Evolutionary conservation across 371 early-diverging fungal species (phyloP), one percentile per base, ranked within the genome.

Genomic region (Mucor piriformis): DNA sequence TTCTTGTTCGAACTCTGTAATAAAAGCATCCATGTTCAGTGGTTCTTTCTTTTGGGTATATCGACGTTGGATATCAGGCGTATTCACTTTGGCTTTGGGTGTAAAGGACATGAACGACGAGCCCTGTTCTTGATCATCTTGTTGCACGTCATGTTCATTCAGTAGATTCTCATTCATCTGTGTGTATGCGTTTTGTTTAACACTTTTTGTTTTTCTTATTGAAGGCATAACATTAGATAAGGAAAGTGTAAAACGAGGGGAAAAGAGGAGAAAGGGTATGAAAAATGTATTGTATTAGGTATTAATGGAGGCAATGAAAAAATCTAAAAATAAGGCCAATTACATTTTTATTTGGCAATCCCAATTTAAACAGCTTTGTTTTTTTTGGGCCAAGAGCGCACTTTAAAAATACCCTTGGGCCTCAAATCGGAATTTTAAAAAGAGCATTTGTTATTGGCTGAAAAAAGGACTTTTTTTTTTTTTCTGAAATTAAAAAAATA

Each of bases 1-100:
- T 57, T 61, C 59, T 35, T 67, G 63, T 21, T 67, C 67, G 34
- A 67, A 67, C 44, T 62, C 59, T 23, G 63, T 63, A 40, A 61
- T 63, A 48, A 67, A 67, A 35, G 62, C 67, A 32, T 54, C 38
- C 38, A 56, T 29, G 12, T 29, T 54, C 1, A 59, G 51, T 1
- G 56, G 58, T 15, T 33, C 46, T 48, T 38, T 63, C n/a, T 59
- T 62, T 37, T 63, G 63, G 12, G 63, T 67, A 47, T 54, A 55
- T 13, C 63, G 51, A 20, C 66, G 58, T 34, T 46, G 50, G 2
- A 62, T 32, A 24, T 50, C 35, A 15, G 48, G 13, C 13, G 15
- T 54, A 7, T 29, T 32, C 12, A 18, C 18, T 12, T 46, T 46
- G 11, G 12, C n/a, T 47, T 58, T 64, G n/a, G 61, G 54, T 20